Conservation (phyloP, 2,329 filamentous ascomycete genomes). For the Microcyclosporella mali region DNA sequence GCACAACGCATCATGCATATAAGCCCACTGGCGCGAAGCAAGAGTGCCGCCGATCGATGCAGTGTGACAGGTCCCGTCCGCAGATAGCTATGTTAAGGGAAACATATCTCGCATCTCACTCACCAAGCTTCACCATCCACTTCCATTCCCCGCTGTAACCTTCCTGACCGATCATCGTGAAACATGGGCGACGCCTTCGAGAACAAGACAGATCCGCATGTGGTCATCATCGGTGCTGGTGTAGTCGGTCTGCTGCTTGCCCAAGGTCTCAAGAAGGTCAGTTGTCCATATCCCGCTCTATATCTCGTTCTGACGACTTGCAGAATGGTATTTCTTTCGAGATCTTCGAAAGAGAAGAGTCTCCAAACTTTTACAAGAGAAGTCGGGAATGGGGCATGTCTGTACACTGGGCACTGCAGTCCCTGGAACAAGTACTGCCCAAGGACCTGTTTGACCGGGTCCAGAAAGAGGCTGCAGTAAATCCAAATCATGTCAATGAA, state of each 20-base stretch:
- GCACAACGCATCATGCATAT: too few relatives aligned
- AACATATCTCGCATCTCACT: too few relatives aligned
- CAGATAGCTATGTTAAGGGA: too few relatives aligned
- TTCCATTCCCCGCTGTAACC: too few relatives aligned
- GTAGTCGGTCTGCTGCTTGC: conserved; percentile 18
- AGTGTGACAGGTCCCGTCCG: too few relatives aligned
- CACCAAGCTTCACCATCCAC: too few relatives aligned
- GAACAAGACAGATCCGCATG: neutral
- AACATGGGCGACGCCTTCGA: neutral
- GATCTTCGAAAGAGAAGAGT: conserved; percentile 17
- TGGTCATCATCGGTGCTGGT: conserved; percentile 19
- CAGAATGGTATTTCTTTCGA: conserved; percentile 13
- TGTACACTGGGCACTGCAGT: conserved; percentile 14
- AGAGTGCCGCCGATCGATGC: too few relatives aligned
- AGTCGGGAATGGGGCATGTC: conserved; percentile 20
- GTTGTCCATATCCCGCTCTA: neutral
- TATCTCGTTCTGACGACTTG: neutral
- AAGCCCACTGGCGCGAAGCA: too few relatives aligned
- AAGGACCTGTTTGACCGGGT: conserved; percentile 11
- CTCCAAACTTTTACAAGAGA: conserved; percentile 9
- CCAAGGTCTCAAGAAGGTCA: conserved; percentile 17
- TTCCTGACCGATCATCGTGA: too few relatives aligned
- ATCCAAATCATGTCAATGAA: conserved; percentile 12
- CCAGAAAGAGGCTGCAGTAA: conserved; percentile 12
- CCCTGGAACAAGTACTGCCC: conserved; percentile 12